Evolutionary conservation across 345 rosid species (phyloP), one percentile per base, ranked within the genome.

Genomic region (Eucalyptus decipiens): DNA sequence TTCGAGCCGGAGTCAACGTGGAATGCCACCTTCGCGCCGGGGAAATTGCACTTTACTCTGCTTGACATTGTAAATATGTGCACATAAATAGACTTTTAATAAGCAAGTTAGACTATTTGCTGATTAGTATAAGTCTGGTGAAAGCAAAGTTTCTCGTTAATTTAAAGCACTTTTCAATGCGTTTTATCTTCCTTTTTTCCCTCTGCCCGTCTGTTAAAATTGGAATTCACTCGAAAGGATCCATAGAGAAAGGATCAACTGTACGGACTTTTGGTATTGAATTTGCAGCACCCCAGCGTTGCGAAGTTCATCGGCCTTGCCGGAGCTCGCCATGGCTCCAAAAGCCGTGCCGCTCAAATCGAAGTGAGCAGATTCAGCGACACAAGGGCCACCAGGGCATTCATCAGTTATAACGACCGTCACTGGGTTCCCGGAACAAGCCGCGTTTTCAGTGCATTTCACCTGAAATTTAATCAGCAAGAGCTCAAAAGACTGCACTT

Each of bases 261-360:
- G 34, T 30, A 56, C 67, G 32, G 92, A 97, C 99, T 92, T 93
- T 91, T 86, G 90, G 56, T 92, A 93, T 58, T 90, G 86, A 90
- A 96, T 92, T 30, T 91, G 90, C 88, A 97, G 83, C 89, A 88
- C 87, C 45, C 99, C 98, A 23, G 92, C 98, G 34, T 88, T 48
- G 34, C 96, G 96, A 24, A 97, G 94, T 30, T 86, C 81, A 11
- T 91, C 91, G 3, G 91, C 97, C 86, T 91, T 89, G 86, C 96
- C 96, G 42, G 96, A 87, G 17, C 21, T 90, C 26, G 99, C 98
- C 96, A 97, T 93, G 90, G 95, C 96, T 86, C 98, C 98, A 18
- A 96, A 94, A 83, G 99, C 89, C 28, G 90, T 91, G 65, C 99
- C 97, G 18, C 98, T 96, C 16, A 96, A 87, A 81, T 96, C 98